A percentile compares a stretch with the other conserved stretches of the same genome.
phyloP scores from a whole-genome alignment of 495 filamentous ascomycete species.

The Lepidopterella palustris region DNA sequence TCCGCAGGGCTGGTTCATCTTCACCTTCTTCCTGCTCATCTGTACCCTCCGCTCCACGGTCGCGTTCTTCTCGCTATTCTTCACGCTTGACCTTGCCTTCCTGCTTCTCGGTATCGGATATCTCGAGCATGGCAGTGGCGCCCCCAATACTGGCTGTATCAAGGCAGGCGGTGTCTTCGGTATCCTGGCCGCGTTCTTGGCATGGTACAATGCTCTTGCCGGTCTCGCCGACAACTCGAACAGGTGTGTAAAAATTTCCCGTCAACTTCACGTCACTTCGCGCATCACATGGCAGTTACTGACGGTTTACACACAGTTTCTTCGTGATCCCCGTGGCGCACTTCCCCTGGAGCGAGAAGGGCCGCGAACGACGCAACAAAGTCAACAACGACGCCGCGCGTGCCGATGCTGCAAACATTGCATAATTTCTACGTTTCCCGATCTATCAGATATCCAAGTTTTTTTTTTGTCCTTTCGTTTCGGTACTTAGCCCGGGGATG shows the following conservation, averaged over 20 bases:
- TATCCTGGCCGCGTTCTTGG: constrained; percentile 78
- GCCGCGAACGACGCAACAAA: constrained; percentile 50
- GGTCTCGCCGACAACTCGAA: constrained; percentile 83
- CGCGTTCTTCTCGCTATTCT: constrained; percentile 94
- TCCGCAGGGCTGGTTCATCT: constrained; percentile 83
- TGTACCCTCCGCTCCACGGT: constrained; percentile 91
- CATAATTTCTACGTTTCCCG: background rate
- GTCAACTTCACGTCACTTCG: background rate
- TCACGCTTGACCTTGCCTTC: constrained; percentile 88
- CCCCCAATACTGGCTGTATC: constrained; percentile 48
- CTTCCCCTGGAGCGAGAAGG: constrained; percentile 96
- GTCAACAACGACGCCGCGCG: constrained; percentile 37
- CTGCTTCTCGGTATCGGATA: constrained; percentile 76
- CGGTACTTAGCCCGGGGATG: too few species aligned
- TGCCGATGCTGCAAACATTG: background rate
- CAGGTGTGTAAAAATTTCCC: constrained; percentile 45
- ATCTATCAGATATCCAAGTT: background rate
- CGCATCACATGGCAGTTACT: background rate
- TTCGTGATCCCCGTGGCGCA: constrained; percentile 91
- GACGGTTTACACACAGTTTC: constrained; percentile 55
- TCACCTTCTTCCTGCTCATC: constrained; percentile 80
- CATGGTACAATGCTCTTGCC: constrained; percentile 95
- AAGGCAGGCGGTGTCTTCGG: constrained; percentile 87
- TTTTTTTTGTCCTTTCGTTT: background rate
- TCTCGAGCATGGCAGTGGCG: constrained; percentile 45